phyloP scores from a whole-genome alignment of 2,329 filamentous ascomycete species.

The Cryphonectria parasitica region DNA sequence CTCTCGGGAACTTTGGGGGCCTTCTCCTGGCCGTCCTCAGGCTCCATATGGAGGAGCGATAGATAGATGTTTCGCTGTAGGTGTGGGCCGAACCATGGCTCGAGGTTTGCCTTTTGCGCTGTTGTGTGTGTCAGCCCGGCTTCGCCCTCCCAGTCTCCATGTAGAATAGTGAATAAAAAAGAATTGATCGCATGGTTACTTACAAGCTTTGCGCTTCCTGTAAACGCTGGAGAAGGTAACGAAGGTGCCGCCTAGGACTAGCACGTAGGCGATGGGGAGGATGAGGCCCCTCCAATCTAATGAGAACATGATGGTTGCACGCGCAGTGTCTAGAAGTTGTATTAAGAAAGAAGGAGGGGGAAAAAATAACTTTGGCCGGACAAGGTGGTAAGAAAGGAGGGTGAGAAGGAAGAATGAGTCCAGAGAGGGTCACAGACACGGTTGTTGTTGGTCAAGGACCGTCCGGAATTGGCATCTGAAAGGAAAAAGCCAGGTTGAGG shows the following conservation, averaged over 20 bases:
- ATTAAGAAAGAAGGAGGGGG: neutral
- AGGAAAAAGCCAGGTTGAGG: constrained; percentile 1
- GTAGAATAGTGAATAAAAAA: neutral
- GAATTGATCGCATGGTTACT: constrained; percentile 38
- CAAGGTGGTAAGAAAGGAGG: neutral
- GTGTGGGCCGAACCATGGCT: constrained; percentile 92
- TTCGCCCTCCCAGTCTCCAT: neutral
- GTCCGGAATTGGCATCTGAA: constrained; percentile 1
- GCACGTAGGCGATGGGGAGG: constrained; percentile 87
- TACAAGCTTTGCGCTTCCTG: constrained; percentile 86
- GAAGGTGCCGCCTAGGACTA: constrained; percentile 84
- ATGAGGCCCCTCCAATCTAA: constrained; percentile 83
- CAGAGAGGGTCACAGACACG: neutral
- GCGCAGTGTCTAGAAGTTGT: neutral
- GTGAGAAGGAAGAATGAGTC: neutral
- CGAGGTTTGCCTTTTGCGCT: constrained; percentile 82
- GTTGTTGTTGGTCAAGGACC: neutral
- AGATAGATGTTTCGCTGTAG: constrained; percentile 94
- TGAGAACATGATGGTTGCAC: constrained; percentile 49
- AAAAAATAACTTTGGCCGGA: neutral
- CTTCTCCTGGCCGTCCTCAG: constrained; percentile 67
- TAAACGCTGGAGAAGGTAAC: constrained; percentile 93
- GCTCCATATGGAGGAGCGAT: constrained; percentile 80
- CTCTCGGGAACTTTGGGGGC: constrained; percentile 75
- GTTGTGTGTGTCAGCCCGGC: constrained; percentile 23